phyloP scores from a whole-genome alignment of 1,284 basidiomycete genomes.

The Trichosporon sp. region DNA sequence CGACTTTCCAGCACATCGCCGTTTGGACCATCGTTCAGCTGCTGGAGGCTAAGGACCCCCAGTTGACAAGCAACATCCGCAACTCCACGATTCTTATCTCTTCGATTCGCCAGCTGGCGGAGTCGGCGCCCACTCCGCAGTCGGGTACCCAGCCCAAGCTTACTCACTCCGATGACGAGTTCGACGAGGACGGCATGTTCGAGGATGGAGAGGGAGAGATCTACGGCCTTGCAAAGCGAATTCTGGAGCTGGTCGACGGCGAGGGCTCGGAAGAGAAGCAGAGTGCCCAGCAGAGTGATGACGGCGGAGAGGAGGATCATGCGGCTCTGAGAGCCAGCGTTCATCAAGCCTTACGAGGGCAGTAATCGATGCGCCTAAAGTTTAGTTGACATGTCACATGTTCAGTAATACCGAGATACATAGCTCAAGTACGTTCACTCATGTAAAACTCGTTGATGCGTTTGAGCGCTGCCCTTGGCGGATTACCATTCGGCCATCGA shows the following conservation, averaged over 20 bases:
- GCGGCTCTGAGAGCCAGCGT: constrained; percentile 43
- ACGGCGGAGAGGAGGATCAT: constrained; percentile 31
- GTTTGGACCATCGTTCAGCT: constrained; percentile 97
- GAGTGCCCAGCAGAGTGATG: constrained; percentile 11
- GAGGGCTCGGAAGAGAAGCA: constrained; percentile 7
- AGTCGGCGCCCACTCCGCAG: constrained; percentile 64
- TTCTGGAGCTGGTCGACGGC: constrained; percentile 64
- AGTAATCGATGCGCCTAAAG: constrained; percentile 9
- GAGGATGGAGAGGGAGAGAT: constrained; percentile 59
- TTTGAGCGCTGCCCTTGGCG: constrained; percentile 41
- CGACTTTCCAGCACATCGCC: constrained; percentile 99
- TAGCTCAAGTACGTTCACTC: constrained; percentile 7
- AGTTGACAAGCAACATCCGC: constrained; percentile 81
- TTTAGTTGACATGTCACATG: constrained; percentile 1
- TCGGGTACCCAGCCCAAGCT: background rate
- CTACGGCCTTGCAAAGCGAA: constrained; percentile 71
- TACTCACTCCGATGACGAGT: constrained; percentile 53
- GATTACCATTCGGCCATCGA: constrained; percentile 45
- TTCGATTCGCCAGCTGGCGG: constrained; percentile 74
- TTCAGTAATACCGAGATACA: background rate
- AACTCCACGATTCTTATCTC: constrained; percentile 71
- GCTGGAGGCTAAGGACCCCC: constrained; percentile 88
- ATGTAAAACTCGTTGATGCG: constrained; percentile 46
- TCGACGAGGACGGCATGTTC: constrained; percentile 69
- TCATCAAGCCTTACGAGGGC: constrained; percentile 36